Base-by-base conservation (phyloP, 352 stramenopile species). In the Pythium folliculosum region DNA sequence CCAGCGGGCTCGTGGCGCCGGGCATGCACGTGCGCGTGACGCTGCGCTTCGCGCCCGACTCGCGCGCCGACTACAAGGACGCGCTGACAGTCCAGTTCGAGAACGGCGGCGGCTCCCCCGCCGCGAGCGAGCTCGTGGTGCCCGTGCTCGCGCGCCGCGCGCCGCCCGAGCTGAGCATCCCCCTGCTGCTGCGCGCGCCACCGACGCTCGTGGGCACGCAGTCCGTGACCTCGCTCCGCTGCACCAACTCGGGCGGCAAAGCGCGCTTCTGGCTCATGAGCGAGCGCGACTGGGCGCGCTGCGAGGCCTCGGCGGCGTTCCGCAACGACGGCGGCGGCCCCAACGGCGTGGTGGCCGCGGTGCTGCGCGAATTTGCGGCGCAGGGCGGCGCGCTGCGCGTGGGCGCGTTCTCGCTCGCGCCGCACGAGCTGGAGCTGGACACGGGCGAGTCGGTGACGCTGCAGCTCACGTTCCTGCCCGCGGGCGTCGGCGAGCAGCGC, bases 31-130 rank as follows among this genome's bases (percentile, higher is more conserved):
- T 91, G 5, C 65, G 84, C 44, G 51, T 94, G 17, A 71, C 58
- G 4, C 32, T 94, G 27, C 78, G 81, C 5, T 95, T 95, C 64
- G 69, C 76, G 0, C 84, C 86, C 0, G 81, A 95, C 70, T 93
- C 86, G 14, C 81, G 84, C 12, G 83, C 80, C 43, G 82, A 93
- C 65, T 93, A 92, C 60, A 84, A 82, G 48, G 86, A 95, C 71
- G 50, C 44, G 13, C 68, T 95, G 19, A 72, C 62, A 7, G 59
- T 93, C 23, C 72, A 88, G 38, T 81, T 84, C 57, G 86, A 94
- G 71, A 60, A 48, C 6, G 51, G 64, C 48, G 72, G 21, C 38
- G 66, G 43, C 43, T 40, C 35, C 35, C 10, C 35, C 1, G 44
- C 27, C 53, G 12, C 37, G 1, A 43, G 22, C 5, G 52, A 80